These are phyloP conservation scores for Ceratocystis huliohia DNA, from an alignment of 2,329 filamentous ascomycete genomes.

Conservation along the genomic window DNA sequence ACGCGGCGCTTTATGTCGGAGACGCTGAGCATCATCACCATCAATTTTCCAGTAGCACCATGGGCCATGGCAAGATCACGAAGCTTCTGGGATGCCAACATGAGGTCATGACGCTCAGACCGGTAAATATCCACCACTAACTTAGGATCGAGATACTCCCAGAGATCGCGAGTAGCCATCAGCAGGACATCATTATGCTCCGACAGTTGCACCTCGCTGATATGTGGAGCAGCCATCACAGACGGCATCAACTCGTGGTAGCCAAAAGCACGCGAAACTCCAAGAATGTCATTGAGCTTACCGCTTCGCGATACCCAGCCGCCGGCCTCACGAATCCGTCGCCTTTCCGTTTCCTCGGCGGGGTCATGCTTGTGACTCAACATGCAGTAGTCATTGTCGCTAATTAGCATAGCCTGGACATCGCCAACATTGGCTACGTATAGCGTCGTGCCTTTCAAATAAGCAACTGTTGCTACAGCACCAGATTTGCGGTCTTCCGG, in stretches of 20 bases:
- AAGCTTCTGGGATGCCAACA: constrained; percentile 89
- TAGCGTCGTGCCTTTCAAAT: constrained; percentile 77
- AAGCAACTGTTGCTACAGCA: constrained; percentile 82
- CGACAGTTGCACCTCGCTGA: constrained; percentile 62
- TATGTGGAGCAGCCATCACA: constrained; percentile 79
- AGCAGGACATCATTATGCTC: constrained; percentile 91
- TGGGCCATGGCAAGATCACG: constrained; percentile 92
- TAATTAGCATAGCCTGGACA: constrained; percentile 88
- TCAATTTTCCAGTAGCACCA: constrained; percentile 85
- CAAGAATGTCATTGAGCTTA: constrained; percentile 78
- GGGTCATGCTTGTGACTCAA: constrained; percentile 89
- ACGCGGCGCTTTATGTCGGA: constrained; percentile 74
- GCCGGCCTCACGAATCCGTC: constrained; percentile 83
- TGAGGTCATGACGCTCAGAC: constrained; percentile 75
- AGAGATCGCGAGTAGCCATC: constrained; percentile 81
- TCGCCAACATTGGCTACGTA: constrained; percentile 94
- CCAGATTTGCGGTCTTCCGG: constrained; percentile 85
- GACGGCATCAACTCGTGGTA: constrained; percentile 87
- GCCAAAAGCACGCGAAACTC: constrained; percentile 89
- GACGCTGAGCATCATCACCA: constrained; percentile 97
- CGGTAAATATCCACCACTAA: constrained; percentile 85
- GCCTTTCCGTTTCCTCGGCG: constrained; percentile 68
- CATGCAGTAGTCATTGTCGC: constrained; percentile 69
- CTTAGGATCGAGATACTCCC: constrained; percentile 85
- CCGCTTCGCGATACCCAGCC: constrained; percentile 93